Percentiles rank a stretch among this genome's conserved stretches.
phyloP scores from a whole-genome alignment of 768 basidiomycete genomes.

The Daedaleopsis sinensis region DNA sequence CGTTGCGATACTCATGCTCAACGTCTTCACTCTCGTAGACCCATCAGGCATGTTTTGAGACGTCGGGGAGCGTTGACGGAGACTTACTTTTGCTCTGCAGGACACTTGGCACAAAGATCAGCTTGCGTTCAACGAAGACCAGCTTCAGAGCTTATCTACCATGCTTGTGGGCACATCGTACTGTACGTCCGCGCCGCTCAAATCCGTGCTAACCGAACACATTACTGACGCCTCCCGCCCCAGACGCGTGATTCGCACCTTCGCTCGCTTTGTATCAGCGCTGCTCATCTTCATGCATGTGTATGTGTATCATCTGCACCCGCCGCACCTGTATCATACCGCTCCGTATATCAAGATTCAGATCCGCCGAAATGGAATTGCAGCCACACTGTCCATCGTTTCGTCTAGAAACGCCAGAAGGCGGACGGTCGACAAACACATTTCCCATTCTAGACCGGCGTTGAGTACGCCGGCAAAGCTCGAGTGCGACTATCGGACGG shows the following conservation, averaged over 20 bases:
- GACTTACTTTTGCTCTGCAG: slow-evolving; percentile 39
- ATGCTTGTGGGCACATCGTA: slow-evolving; percentile 92
- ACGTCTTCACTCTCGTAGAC: slow-evolving; percentile 28
- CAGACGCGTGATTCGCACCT: slow-evolving; percentile 16
- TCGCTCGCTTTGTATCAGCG: slow-evolving; percentile 5
- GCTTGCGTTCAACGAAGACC: slow-evolving; percentile 85
- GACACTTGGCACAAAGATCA: slow-evolving; percentile 95
- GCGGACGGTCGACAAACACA: background rate
- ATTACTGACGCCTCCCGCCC: background rate
- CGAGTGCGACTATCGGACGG: background rate
- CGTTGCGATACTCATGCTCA: background rate
- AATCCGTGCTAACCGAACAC: background rate
- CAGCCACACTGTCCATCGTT: background rate
- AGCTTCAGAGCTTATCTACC: slow-evolving; percentile 81
- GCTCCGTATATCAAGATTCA: background rate
- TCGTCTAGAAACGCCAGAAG: background rate
- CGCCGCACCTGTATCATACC: background rate
- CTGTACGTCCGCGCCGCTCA: slow-evolving; percentile 53
- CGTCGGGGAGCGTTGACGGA: background rate
- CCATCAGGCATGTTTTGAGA: slow-evolving; percentile 34
- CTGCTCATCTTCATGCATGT: background rate
- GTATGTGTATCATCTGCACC: background rate
- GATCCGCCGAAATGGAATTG: background rate
- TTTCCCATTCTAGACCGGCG: background rate
- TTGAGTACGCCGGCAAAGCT: background rate